Evolutionary conservation across 169 alveolate genomes (phyloP).

Genomic region (Fabrea salina): DNA sequence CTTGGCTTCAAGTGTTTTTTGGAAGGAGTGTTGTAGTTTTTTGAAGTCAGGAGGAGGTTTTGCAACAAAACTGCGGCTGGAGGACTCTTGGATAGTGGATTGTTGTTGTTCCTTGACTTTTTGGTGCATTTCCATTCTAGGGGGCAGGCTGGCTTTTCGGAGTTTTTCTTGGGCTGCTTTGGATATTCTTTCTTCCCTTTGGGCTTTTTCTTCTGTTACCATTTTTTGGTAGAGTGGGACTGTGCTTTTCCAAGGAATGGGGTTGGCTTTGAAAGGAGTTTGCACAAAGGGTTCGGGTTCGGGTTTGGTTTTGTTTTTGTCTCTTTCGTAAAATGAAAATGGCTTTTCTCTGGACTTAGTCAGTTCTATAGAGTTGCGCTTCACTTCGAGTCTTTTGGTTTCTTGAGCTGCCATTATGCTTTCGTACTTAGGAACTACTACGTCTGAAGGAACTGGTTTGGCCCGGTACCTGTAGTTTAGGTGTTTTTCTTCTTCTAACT

Average conservation of each 20-base stretch:
- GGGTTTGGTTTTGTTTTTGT: constrained; percentile 32
- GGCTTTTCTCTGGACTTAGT: constrained; percentile 56
- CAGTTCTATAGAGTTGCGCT: constrained; percentile 21
- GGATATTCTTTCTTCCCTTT: constrained; percentile 53
- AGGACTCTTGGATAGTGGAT: constrained; percentile 31
- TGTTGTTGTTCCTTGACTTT: constrained; percentile 38
- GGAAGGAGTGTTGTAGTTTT: constrained; percentile 46
- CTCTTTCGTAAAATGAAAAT: constrained; percentile 56
- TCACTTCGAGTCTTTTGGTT: constrained; percentile 16
- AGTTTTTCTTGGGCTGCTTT: constrained; percentile 49
- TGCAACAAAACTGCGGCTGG: constrained; percentile 35
- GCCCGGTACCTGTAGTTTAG: constrained; percentile 38
- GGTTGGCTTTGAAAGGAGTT: constrained; percentile 66
- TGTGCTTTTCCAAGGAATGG: constrained; percentile 45
- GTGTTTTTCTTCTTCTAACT: constrained; percentile 40
- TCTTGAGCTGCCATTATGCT: constrained; percentile 14
- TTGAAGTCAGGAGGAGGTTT: constrained; percentile 55
- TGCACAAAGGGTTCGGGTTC: constrained; percentile 35
- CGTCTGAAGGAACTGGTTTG: constrained; percentile 41
- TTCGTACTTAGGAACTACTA: constrained; percentile 19
- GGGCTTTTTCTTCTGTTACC: constrained; percentile 33
- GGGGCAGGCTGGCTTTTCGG: constrained; percentile 51
- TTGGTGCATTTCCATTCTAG: constrained; percentile 72
- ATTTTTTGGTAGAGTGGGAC: constrained; percentile 43
- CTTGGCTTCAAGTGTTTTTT: constrained; percentile 46